A percentile compares a stretch with the other conserved stretches of the same genome.
Evolutionary conservation across 306 rosid species (phyloP).

Genomic region (barrel medic (Medicago truncatula)): MtrunA17r5.0-ANR NC_053045.1:49196001-49196500

Average conservation of each 20-base stretch:
- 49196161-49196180: constrained; percentile 31
- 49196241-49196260: constrained; percentile 27
- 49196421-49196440: constrained; percentile 89
- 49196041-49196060: no score
- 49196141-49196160: constrained; percentile 27
- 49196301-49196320: constrained; percentile 19
- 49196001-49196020: constrained; percentile 11
- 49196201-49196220: background rate
- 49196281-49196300: constrained; percentile 37
- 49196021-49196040: constrained; percentile 20
- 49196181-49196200: constrained; percentile 16
- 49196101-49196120: no score
- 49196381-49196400: constrained; percentile 94
- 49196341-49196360: constrained; percentile 89
- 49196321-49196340: constrained; percentile 30
- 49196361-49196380: constrained; percentile 86
- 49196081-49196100: no score
- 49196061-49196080: no score
- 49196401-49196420: constrained; percentile 94
- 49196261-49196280: constrained; percentile 40
- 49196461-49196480: constrained; percentile 70
- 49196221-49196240: constrained; percentile 28
- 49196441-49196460: constrained; percentile 74
- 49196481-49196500: constrained; percentile 52
- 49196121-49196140: constrained; percentile 16